phyloP scores from a whole-genome alignment of 768 basidiomycete genomes.

The Phaeotremella fagi region DNA sequence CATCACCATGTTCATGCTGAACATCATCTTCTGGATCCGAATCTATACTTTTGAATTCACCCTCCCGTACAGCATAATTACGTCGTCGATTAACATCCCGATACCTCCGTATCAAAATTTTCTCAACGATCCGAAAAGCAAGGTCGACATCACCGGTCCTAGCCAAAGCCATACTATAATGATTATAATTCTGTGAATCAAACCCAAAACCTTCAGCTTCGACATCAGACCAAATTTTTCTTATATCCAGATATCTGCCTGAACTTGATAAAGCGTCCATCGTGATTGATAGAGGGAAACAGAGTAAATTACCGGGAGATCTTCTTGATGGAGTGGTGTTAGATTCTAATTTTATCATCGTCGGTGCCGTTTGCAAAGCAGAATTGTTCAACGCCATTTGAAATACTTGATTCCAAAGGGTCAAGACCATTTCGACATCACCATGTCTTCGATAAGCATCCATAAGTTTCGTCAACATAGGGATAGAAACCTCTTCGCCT shows the following conservation, averaged over 20 bases:
- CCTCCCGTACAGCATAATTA: constrained; percentile 11
- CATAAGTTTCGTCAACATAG: constrained; percentile 62
- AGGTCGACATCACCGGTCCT: constrained; percentile 75
- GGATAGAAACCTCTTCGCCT: constrained; percentile 54
- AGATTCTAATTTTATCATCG: neutral
- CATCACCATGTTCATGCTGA: too few species aligned
- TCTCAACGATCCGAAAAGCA: constrained; percentile 76
- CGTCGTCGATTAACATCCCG: constrained; percentile 19
- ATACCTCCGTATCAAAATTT: constrained; percentile 58
- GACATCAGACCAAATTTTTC: constrained; percentile 63
- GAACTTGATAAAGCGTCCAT: constrained; percentile 67
- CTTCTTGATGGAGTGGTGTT: neutral
- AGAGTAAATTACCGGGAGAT: constrained; percentile 59
- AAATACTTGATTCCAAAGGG: constrained; percentile 64
- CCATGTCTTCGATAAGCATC: constrained; percentile 64
- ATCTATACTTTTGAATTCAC: too few species aligned
- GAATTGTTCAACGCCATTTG: constrained; percentile 53
- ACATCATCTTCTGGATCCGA: too few species aligned
- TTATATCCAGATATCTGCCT: constrained; percentile 61
- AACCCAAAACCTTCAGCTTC: constrained; percentile 65
- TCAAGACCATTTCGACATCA: constrained; percentile 56
- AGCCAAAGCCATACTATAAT: constrained; percentile 67
- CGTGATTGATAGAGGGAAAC: constrained; percentile 72
- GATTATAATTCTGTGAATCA: constrained; percentile 89
- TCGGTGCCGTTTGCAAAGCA: neutral